Evolutionary conservation across 2,329 filamentous ascomycete genomes (phyloP), one percentile per base, ranked within the genome.

Genomic region (Penicillium sp.): DNA sequence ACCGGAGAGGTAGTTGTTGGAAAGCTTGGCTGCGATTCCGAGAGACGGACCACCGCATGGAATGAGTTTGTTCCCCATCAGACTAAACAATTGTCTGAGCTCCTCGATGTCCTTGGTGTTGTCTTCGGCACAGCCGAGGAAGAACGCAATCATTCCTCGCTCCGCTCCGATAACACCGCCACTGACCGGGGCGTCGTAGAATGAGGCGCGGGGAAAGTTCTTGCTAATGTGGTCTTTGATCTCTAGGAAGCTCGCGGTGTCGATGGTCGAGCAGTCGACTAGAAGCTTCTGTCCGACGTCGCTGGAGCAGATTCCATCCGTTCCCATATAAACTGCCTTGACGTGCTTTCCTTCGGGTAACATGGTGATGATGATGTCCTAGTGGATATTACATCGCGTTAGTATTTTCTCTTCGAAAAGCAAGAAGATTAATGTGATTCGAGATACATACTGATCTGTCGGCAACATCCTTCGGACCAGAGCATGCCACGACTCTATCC

Each of bases 1-100:
- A 1, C 77, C 78, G 0, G 75, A 79, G 43, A 77, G 71, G 61
- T 83, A 83, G 57, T 83, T 83, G 59, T 83, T 83, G 48, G 74
- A 79, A 6, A 82, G 65, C 63, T 82, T 83, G 0, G 79, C 78
- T 0, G 77, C 75, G 3, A 83, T 71, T 0, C 80, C 79, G 0
- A 81, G 69, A 0, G 75, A 75, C 0, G 77, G 72, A 0, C 73
- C 77, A 3, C 79, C 79, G 55, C 79, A 82, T 4, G 77, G 69
- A 43, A 82, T 76, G 35, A 80, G 65, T 45, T 75, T 68, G 39
- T 69, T 69, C 26, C 79, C 79, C 76, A 82, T 80, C 37, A 74
- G 63, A 12, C 65, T 54, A 24, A 80, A 64, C 5, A 82, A 57
- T 19, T 60, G 52, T n/a, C 64, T 67, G 7, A 81, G 61, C 6